Evolutionary conservation across 345 rosid species (phyloP).

Genomic region (Turritis glabra): DNA sequence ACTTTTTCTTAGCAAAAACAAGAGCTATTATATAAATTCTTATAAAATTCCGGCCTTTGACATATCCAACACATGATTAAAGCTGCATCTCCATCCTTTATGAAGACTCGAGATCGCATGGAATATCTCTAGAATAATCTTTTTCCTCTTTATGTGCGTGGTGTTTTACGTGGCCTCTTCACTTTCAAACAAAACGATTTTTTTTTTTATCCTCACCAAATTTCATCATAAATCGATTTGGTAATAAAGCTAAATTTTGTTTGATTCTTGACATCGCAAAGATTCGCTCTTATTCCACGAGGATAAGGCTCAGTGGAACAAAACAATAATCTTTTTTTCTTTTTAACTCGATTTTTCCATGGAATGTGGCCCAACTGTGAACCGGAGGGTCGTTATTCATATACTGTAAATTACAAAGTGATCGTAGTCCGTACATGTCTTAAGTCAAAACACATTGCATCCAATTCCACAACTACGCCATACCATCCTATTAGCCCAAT

Average conservation of each 20-base stretch:
- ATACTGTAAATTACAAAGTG: not conserved
- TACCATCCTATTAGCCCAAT: not conserved
- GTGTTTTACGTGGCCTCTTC: slow-evolving; percentile 21
- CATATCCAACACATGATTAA: not conserved
- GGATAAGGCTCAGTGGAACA: slow-evolving; percentile 17
- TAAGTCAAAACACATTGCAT: slow-evolving; percentile 11
- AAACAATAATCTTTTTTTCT: not conserved
- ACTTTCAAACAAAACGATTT: not conserved
- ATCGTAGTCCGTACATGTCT: slow-evolving; percentile 1
- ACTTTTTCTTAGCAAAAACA: too few relatives aligned
- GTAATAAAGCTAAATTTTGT: slow-evolving; percentile 19
- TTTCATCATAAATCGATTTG: slow-evolving; percentile 4
- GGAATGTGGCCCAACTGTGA: slow-evolving; percentile 21
- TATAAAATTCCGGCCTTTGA: not conserved
- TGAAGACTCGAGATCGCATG: slow-evolving; percentile 32
- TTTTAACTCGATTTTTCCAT: not conserved
- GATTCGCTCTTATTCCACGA: slow-evolving; percentile 31
- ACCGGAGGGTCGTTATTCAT: slow-evolving; percentile 30
- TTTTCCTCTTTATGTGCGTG: not conserved
- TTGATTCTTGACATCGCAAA: slow-evolving; percentile 32
- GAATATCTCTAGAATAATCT: slow-evolving; percentile 18
- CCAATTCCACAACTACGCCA: slow-evolving; percentile 6
- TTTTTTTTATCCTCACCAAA: slow-evolving; percentile 3
- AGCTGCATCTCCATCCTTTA: slow-evolving; percentile 6
- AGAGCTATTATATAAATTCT: too few relatives aligned